phyloP scores from a whole-genome alignment of 2,329 filamentous ascomycete genomes.

The Rutstroemia sp. region DNA sequence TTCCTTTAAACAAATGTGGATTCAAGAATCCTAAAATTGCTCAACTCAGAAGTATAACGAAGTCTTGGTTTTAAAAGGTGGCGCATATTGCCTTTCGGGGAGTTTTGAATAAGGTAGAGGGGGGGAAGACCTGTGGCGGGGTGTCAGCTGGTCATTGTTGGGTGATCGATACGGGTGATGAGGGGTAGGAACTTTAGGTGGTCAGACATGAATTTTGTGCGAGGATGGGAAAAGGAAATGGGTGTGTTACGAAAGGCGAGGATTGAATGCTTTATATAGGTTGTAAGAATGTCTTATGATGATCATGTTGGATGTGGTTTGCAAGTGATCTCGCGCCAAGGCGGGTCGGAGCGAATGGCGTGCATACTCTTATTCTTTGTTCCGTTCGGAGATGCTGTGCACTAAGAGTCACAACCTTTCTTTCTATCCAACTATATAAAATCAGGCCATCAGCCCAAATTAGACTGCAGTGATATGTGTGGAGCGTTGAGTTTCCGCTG shows the following conservation, averaged over 20 bases:
- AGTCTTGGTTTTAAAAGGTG: neutral
- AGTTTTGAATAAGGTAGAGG: neutral
- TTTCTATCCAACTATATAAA: too few relatives aligned
- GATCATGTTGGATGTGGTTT: too few relatives aligned
- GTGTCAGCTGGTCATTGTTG: slow-evolving; percentile 1
- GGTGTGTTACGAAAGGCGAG: neutral
- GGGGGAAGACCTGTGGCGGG: neutral
- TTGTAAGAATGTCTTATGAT: too few relatives aligned
- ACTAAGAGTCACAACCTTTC: too few relatives aligned
- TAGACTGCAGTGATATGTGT: too few relatives aligned
- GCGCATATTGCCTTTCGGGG: neutral
- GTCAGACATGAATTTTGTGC: neutral
- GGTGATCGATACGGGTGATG: slow-evolving; percentile 6
- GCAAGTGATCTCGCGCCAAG: too few relatives aligned
- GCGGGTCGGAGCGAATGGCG: too few relatives aligned
- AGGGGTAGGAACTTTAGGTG: neutral
- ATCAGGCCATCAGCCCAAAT: too few relatives aligned
- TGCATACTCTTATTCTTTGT: too few relatives aligned
- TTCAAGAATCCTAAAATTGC: neutral
- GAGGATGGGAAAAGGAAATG: neutral
- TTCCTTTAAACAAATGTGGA: neutral
- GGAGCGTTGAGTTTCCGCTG: too few relatives aligned
- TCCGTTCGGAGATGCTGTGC: too few relatives aligned
- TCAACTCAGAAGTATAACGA: neutral
- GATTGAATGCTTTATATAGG: too few relatives aligned